A percentile compares a stretch with the other conserved stretches of the same genome.
Conservation (phyloP, 108 stramenopile species). For the Fragilaria crotonensis region DNA sequence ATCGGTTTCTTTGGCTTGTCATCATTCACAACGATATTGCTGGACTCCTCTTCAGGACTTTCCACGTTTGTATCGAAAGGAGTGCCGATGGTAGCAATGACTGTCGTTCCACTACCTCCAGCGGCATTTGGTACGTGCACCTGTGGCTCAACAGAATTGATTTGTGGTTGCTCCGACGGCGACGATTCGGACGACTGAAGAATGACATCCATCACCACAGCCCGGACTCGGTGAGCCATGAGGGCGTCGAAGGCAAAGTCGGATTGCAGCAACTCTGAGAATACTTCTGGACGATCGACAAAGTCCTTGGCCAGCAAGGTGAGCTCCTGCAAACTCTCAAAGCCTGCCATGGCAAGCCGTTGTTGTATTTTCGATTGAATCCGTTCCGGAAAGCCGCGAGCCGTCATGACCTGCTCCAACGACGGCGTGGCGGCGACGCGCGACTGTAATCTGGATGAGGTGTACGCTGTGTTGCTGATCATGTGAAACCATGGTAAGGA, state of each 20-base stretch:
- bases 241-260: conserved; percentile 41
- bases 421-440: background rate
- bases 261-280: conserved; percentile 25
- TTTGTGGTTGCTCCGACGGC: background rate
- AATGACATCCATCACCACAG: conserved; percentile 25
- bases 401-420: background rate
- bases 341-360: background rate
- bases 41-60: background rate
- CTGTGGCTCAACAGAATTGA: background rate
- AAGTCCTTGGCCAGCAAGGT: conserved; percentile 33
- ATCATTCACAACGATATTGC: background rate
- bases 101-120: background rate
- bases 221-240: conserved; percentile 33
- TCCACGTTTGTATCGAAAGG: background rate
- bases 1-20: conserved; percentile 5
- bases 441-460: no score
- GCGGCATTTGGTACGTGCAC: background rate
- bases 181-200: no score
- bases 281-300: conserved; percentile 39
- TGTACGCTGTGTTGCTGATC: no score
- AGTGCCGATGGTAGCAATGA: background rate
- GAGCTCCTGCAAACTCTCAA: conserved; percentile 5
- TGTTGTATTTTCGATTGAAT: background rate
- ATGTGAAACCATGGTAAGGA: no score
- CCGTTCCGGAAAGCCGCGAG: background rate